Evolutionary conservation across 2,329 filamentous ascomycete species (phyloP).

Genomic region (Aureobasidium zeae): DNA sequence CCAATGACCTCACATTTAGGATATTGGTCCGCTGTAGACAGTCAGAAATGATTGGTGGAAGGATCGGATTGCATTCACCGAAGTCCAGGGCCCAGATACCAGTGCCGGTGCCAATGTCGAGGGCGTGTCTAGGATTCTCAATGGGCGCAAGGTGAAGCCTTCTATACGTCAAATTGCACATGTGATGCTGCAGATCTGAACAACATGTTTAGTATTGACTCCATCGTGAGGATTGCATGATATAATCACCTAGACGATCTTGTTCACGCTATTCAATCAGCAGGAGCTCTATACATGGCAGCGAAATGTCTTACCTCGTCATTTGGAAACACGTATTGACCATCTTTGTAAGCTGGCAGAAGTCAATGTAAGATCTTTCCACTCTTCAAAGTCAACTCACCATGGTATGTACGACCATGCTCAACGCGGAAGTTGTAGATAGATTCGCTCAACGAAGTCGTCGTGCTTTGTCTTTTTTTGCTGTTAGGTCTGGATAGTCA

Average conservation of each 20-base stretch:
- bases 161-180: conserved; percentile 41
- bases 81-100: conserved; percentile 51
- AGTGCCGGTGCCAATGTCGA: conserved; percentile 46
- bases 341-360: conserved; percentile 30
- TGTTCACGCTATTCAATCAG: conserved; percentile 25
- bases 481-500: conserved; percentile 4
- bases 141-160: conserved; percentile 40
- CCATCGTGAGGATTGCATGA: no score
- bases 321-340: conserved; percentile 35
- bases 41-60: background rate
- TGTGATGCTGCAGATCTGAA: conserved; percentile 32
- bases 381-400: conserved; percentile 17
- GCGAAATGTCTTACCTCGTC: conserved; percentile 25
- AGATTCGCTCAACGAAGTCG: conserved; percentile 29
- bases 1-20: conserved; percentile 36
- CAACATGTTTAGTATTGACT: background rate
- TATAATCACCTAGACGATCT: conserved; percentile 25
- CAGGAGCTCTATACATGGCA: background rate
- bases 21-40: conserved; percentile 31
- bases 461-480: conserved; percentile 25
- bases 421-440: conserved; percentile 31
- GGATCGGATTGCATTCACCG: conserved; percentile 23
- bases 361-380: background rate
- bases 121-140: conserved; percentile 32
- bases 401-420: conserved; percentile 31